Evolutionary conservation across 2,329 filamentous ascomycete species (phyloP), one percentile per base, ranked within the genome.

Genomic region (Fusarium succisae): DNA sequence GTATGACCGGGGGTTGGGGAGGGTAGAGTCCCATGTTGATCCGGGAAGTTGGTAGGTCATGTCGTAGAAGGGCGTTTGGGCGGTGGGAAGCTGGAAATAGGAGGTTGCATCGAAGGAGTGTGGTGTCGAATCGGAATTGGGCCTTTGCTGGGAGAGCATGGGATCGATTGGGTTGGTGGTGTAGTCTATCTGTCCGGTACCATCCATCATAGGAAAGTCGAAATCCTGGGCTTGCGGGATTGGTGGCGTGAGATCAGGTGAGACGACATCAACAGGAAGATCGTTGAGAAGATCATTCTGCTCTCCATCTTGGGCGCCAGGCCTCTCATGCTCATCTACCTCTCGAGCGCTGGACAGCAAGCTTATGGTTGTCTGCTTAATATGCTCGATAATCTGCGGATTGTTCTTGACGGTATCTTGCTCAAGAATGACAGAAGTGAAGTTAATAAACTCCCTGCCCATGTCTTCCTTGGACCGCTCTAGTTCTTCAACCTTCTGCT

Each of bases 301-400:
- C 11, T 15, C 26, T 7, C 12, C 13, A 17, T 17, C 28, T 22
- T 24, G 30, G 1, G 28, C 20, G 0, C 15, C 61, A 8, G 22
- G 8, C 17, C 18, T 18, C 15, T 30, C 32, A 12, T 38, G 6
- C 14, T 50, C 43, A 6, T 65, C 26, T 30, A 47, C 13, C 4
- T 67, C 50, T 32, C 26, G 41, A 32, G 44, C 51, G 13, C 50
- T 59, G 4, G 62, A 59, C 1, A 67, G 24, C n/a, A 67, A 32
- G 7, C 11, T 66, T 15, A 67, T 58, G 2, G 64, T 67, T 0
- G 64, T 50, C 24, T 51, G 24, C 20, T 59, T 67, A 17, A 67
- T 67, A 10, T 51, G 64, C n/a, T 67, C 38, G 8, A 67, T 65
- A 5, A 67, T 59, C 5, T 59, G 22, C 4, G 64, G 50, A 10